Evolutionary conservation across 2,329 filamentous ascomycete species (phyloP).

Genomic region (Apiospora phragmitis): DNA sequence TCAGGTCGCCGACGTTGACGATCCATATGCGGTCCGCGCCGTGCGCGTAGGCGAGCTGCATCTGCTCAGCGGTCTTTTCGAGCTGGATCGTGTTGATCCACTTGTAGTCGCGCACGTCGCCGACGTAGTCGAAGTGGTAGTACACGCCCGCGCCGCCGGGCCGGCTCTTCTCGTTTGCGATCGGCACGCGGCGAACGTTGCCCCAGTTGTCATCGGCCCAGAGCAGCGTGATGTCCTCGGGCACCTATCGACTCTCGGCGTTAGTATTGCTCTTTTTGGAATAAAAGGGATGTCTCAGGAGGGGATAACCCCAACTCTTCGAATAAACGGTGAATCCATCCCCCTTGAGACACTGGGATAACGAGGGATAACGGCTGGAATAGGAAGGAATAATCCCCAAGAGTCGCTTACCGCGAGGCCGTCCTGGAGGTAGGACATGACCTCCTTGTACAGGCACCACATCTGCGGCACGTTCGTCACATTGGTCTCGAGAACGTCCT

Average conservation of each 20-base stretch:
- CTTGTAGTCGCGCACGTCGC: slow-evolving; percentile 59
- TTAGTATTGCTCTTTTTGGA: too few relatives aligned
- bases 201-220: slow-evolving; percentile 67
- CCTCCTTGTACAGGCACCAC: slow-evolving; percentile 76
- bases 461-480: slow-evolving; percentile 61
- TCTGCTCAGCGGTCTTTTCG: slow-evolving; percentile 65
- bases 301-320: too few relatives aligned
- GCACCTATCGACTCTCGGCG: too few relatives aligned
- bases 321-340: too few relatives aligned
- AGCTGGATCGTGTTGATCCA: slow-evolving; percentile 69
- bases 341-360: too few relatives aligned
- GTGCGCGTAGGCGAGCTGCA: slow-evolving; percentile 60
- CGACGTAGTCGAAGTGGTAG: slow-evolving; percentile 57
- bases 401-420: too few relatives aligned
- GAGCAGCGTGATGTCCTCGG: slow-evolving; percentile 61
- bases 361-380: too few relatives aligned
- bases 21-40: slow-evolving; percentile 63
- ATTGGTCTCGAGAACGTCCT: slow-evolving; percentile 53
- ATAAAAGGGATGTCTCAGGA: too few relatives aligned
- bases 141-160: slow-evolving; percentile 60
- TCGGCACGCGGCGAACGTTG: slow-evolving; percentile 58
- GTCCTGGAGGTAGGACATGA: slow-evolving; percentile 67
- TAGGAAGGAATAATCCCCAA: too few relatives aligned
- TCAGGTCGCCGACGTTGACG: slow-evolving; percentile 65
- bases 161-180: slow-evolving; percentile 52